Base-by-base conservation (phyloP, 2,329 filamentous ascomycete genomes). In the Ceratocystis colombiana region DNA sequence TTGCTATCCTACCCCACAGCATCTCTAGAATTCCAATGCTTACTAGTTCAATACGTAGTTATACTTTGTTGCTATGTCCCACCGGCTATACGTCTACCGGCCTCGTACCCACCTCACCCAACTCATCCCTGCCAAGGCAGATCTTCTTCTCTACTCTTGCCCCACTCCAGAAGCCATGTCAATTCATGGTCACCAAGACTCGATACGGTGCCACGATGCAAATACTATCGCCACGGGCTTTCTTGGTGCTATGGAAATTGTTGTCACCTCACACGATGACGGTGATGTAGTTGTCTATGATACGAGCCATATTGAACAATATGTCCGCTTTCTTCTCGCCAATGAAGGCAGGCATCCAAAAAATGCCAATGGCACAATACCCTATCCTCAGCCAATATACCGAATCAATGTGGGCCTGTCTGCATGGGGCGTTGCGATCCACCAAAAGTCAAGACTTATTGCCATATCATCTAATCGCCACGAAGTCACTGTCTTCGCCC, bases 241-340 rank as follows among this genome's bases (percentile, higher is more conserved):
- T 61, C 75, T 93, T 12, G 89, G 89, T 0, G 76, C 80, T 5
- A 78, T 88, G 63, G 89, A 94, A 73, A 81, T 91, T 37, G 70
- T 93, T 4, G 74, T 90, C 3, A 76, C 86, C 55, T 82, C 79
- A 45, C 89, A 83, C 67, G 89, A 93, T 70, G 88, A 90, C 68
- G 89, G 89, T 5, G 89, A 93, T 72, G 82, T 91, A 1, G 77
- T 84, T 61, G 87, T 82, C 5, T 92, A 88, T 73, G 85, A 88
- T 71, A 87, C 84, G 0, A 79, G 79, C 61, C 76, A 74, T 5
- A 78, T 85, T 66, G 76, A 74, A 37, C 75, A 77, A 12, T 77
- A 76, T 48, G 74, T 86, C 48, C 50, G 66, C 1, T 61, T 37
- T 17, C 41, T 64, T n/a, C 44, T 67, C 25, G 46, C 41, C 10